Percentiles rank a stretch among this genome's conserved stretches.
Conservation (phyloP, 2,329 filamentous ascomycete genomes). For the Epichloe gansuensis region DNA sequence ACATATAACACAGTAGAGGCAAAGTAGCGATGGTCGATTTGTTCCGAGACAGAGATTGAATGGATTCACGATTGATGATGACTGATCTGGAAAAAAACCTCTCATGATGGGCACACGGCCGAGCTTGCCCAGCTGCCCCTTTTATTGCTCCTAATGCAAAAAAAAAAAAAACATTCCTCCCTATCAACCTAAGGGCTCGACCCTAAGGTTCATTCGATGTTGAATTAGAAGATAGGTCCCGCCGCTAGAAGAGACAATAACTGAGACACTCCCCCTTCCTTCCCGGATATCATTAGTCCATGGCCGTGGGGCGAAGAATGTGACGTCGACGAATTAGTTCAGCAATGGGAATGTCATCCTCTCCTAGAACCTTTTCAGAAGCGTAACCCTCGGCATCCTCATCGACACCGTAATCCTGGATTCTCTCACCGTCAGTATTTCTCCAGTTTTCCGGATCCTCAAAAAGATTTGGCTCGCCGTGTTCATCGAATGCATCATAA, state of each 20-base stretch:
- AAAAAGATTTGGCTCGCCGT: slow-evolving; percentile 44
- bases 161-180: neutral
- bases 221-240: neutral
- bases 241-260: neutral
- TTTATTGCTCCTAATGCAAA: neutral
- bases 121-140: neutral
- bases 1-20: neutral
- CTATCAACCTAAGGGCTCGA: neutral
- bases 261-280: slow-evolving; percentile 13
- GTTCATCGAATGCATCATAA: slow-evolving; percentile 28
- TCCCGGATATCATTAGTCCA: neutral
- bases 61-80: neutral
- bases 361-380: slow-evolving; percentile 23
- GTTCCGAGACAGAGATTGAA: neutral
- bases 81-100: neutral
- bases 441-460: slow-evolving; percentile 52
- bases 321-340: slow-evolving; percentile 50
- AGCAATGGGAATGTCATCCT: slow-evolving; percentile 58
- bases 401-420: slow-evolving; percentile 70
- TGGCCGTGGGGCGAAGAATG: slow-evolving; percentile 9
- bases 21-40: neutral
- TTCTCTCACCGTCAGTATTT: slow-evolving; percentile 60
- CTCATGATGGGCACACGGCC: neutral
- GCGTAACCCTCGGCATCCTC: slow-evolving; percentile 47
- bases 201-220: neutral